Base-by-base conservation (phyloP, 371 early-diverging fungal genomes). In the Synchytrium microbalum region DNA sequence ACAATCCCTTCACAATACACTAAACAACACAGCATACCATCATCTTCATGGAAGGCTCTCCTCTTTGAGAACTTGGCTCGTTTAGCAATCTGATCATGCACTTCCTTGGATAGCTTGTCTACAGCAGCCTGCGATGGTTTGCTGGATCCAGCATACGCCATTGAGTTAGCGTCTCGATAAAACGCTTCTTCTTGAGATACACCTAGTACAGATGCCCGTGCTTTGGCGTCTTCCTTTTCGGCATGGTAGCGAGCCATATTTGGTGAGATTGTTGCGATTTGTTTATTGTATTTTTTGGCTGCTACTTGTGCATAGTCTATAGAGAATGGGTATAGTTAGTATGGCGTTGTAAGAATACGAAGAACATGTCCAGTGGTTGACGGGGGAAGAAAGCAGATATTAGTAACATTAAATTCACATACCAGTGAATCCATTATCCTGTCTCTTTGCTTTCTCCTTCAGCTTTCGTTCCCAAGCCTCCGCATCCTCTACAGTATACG, bases 401-500 rank as follows among this genome's bases (percentile, higher is more conserved):
- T 13, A 1, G 19, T n/a, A 13, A 1, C 16, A 19, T n/a, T 2
- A 14, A 52, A 16, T 1, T 2, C 13, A 59, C 54, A 58, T 77
- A 88, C 88, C 88, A 55, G 93, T 87, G 65, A 94, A 94, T n/a
- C 87, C 92, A 61, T 78, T 79, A 56, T 93, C 88, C 30, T 79
- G 79, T 54, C 83, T 71, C 60, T 80, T 74, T 28, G 74, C 83
- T 61, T 86, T 87, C 63, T 82, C 79, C 19, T 79, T 80, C 79
- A 86, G 78, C 73, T 86, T 91, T 67, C 86, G 83, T 51, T 95
- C 87, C 88, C 92, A 96, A 32, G 78, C 76, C 63, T 92, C 92
- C 0, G 92, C 93, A 10, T 84, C 83, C 70, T 96, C 94, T 1
- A 85, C 89, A 46, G 92, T 88, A 66, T 92, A 95, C 30, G 83